These are phyloP conservation scores for Neopestalotiopsis clavispora DNA, from an alignment of 2,329 filamentous ascomycete species.

Conservation along the genomic window DNA sequence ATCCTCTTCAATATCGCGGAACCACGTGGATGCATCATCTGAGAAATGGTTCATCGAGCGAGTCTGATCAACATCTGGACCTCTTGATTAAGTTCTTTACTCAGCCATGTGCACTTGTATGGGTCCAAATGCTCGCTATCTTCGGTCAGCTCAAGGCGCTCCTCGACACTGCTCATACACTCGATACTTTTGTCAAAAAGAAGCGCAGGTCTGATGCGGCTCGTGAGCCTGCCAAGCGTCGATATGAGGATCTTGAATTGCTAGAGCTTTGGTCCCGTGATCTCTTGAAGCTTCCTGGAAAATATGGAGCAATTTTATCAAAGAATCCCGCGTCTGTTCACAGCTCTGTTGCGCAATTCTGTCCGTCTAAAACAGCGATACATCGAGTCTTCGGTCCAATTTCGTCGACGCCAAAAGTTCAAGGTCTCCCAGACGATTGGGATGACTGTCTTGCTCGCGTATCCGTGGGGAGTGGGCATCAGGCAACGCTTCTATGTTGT, in stretches of 20 bases:
- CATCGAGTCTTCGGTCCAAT: constrained; percentile 10
- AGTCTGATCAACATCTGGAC: constrained; percentile 9
- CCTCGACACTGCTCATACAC: constrained; percentile 15
- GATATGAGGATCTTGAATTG: constrained; percentile 18
- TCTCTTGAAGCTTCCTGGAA: constrained; percentile 20
- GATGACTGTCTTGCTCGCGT: constrained; percentile 20
- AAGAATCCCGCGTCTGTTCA: constrained; percentile 14
- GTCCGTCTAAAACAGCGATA: constrained; percentile 2
- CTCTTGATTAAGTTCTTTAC: constrained; percentile 18
- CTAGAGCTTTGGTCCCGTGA: constrained; percentile 22
- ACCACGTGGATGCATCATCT: constrained; percentile 18
- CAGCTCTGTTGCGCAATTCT: constrained; percentile 16
- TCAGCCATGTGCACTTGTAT: constrained; percentile 15
- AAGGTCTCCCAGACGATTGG: constrained; percentile 18
- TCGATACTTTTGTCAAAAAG: constrained; percentile 9
- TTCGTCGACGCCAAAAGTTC: background rate
- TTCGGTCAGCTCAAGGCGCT: constrained; percentile 16
- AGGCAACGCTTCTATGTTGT: constrained; percentile 17
- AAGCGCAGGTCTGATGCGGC: background rate
- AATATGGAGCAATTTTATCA: constrained; percentile 17
- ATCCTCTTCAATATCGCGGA: constrained; percentile 20
- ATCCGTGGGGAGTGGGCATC: constrained; percentile 16
- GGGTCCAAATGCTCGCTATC: constrained; percentile 23
- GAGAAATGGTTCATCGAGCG: background rate
- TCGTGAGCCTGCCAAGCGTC: constrained; percentile 3